Conservation (phyloP, 352 stramenopile species). For the Pythium volutum region DNA sequence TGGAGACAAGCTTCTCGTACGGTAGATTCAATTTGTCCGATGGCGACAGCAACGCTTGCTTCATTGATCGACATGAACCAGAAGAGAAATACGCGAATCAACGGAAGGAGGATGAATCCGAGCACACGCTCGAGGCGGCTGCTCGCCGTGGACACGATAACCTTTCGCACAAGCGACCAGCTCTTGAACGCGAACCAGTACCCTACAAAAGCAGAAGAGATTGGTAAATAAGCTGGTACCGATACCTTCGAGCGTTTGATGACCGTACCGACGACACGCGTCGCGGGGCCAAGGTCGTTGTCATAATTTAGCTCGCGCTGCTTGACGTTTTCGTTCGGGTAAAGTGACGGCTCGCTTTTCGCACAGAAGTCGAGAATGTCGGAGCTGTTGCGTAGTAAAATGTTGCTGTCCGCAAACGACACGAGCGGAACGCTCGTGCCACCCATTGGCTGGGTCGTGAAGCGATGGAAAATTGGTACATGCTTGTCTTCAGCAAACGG, state of each 20-base stretch:
- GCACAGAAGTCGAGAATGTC: slow-evolving; percentile 47
- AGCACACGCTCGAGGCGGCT: slow-evolving; percentile 27
- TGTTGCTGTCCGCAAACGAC: slow-evolving; percentile 16
- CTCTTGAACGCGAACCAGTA: slow-evolving; percentile 39
- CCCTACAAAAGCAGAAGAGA: slow-evolving; percentile 18
- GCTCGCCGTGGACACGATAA: slow-evolving; percentile 24
- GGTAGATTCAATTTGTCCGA: slow-evolving; percentile 29
- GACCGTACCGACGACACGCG: slow-evolving; percentile 26
- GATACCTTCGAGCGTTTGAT: not conserved
- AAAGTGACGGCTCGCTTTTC: slow-evolving; percentile 30
- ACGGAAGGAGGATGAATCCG: slow-evolving; percentile 22
- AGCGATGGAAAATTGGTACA: slow-evolving; percentile 40
- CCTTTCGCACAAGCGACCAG: slow-evolving; percentile 9
- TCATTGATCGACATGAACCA: slow-evolving; percentile 36
- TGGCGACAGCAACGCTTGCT: slow-evolving; percentile 19
- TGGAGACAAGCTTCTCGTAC: slow-evolving; percentile 2
- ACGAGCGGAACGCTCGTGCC: slow-evolving; percentile 45
- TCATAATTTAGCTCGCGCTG: slow-evolving; percentile 44
- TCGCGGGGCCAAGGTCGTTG: slow-evolving; percentile 35
- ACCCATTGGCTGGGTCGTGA: slow-evolving; percentile 42
- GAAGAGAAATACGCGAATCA: slow-evolving; percentile 31
- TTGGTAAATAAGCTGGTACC: not conserved
- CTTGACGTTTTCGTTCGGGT: slow-evolving; percentile 33
- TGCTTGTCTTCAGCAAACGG: slow-evolving; percentile 46
- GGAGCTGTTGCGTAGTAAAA: slow-evolving; percentile 35